Conservation (phyloP, 2,329 filamentous ascomycete species). For the Colletotrichum chrysophilum region DNA sequence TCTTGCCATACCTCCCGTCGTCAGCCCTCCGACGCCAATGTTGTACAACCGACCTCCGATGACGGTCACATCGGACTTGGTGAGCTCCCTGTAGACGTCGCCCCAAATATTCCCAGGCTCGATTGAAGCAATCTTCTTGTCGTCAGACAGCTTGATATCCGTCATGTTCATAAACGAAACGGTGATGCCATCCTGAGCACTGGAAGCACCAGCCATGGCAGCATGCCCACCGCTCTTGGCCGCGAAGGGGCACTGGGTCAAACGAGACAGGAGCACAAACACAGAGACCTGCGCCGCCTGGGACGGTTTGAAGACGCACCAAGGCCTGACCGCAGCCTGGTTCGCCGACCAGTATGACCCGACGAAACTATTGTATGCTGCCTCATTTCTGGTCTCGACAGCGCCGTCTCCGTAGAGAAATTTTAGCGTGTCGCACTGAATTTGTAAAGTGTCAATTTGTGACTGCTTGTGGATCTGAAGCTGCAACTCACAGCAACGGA, state of each 20-base stretch:
- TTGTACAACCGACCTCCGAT: slow-evolving; percentile 42
- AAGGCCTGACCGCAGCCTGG: slow-evolving; percentile 17
- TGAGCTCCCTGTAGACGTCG: slow-evolving; percentile 38
- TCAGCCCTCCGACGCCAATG: slow-evolving; percentile 45
- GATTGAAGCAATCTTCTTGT: slow-evolving; percentile 35
- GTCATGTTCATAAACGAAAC: slow-evolving; percentile 13
- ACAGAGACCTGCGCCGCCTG: slow-evolving; percentile 33
- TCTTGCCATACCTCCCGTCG: slow-evolving; percentile 33
- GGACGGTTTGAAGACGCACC: slow-evolving; percentile 36
- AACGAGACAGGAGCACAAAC: slow-evolving; percentile 30
- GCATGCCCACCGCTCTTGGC: slow-evolving; percentile 18
- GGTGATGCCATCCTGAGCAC: slow-evolving; percentile 8
- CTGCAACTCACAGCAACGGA: not conserved
- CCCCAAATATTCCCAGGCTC: slow-evolving; percentile 45
- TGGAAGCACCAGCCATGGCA: slow-evolving; percentile 17
- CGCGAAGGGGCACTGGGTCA: slow-evolving; percentile 21
- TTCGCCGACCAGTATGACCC: slow-evolving; percentile 17
- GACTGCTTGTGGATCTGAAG: too few relatives aligned
- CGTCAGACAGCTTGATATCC: slow-evolving; percentile 25
- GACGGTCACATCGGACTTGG: slow-evolving; percentile 35
- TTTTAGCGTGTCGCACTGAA: slow-evolving; percentile 5
- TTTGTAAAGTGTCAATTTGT: not conserved
- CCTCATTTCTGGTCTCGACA: slow-evolving; percentile 2
- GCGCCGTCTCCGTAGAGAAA: slow-evolving; percentile 2
- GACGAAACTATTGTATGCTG: slow-evolving; percentile 9